A percentile compares a stretch with the other conserved stretches of the same genome.
Evolutionary conservation across 805 yeast genomes (phyloP).

Genomic region (Metschnikowia borealis): DNA sequence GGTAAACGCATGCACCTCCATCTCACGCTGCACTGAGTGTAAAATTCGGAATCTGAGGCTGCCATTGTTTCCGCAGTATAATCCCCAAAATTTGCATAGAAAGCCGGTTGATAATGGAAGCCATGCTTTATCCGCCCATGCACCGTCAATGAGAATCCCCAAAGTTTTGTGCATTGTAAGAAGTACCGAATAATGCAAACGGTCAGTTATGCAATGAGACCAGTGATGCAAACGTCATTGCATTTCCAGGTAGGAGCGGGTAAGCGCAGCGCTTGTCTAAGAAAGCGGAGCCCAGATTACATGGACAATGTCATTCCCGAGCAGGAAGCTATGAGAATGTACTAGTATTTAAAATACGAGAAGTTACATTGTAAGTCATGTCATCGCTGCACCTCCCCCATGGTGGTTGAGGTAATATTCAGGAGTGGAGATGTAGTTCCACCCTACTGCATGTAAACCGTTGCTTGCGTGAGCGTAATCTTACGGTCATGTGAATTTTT

Average conservation of each 20-base stretch:
- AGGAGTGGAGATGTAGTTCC: background rate
- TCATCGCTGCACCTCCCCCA: too few species aligned
- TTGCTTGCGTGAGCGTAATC: background rate
- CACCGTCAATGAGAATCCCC: background rate
- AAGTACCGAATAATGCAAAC: background rate
- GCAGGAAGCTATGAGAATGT: background rate
- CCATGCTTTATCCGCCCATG: background rate
- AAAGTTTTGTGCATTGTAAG: background rate
- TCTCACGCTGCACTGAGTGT: background rate
- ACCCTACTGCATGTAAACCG: background rate
- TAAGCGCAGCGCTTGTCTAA: constrained; percentile 3
- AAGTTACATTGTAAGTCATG: too few species aligned
- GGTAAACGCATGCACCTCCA: constrained; percentile 2
- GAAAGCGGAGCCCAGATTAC: background rate
- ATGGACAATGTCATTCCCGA: background rate
- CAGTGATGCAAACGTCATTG: constrained; percentile 5
- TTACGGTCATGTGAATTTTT: background rate
- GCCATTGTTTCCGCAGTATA: background rate
- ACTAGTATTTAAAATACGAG: background rate
- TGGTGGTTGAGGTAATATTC: background rate
- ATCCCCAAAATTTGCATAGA: background rate
- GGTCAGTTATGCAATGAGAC: background rate
- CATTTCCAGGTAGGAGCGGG: background rate
- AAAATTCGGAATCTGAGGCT: background rate
- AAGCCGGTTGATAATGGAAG: background rate